phyloP scores from a whole-genome alignment of 257 asterid species.

The Nicotiana sylvestris region DNA sequence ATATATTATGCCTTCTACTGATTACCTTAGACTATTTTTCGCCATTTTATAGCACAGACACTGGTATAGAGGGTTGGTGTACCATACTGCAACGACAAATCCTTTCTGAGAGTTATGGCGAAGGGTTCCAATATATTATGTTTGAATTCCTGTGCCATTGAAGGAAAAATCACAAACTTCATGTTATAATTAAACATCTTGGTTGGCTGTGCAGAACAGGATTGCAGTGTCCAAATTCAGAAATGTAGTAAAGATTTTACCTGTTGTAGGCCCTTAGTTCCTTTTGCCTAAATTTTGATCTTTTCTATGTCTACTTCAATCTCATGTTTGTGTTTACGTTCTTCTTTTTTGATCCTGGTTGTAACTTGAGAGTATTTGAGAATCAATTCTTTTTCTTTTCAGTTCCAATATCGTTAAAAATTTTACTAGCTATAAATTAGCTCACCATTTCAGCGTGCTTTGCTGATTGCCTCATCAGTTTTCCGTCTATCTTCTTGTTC shows the following conservation, averaged over 20 bases:
- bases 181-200: not conserved
- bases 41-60: not conserved
- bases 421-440: not conserved
- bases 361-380: not conserved
- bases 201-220: not conserved
- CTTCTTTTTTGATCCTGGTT: not conserved
- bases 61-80: not conserved
- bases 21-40: not conserved
- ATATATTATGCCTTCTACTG: not conserved
- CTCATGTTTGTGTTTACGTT: not conserved
- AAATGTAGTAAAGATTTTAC: not conserved
- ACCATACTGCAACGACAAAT: not conserved
- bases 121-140: not conserved
- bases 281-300: not conserved
- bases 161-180: not conserved
- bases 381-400: not conserved
- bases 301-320: not conserved
- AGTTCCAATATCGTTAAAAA: not conserved
- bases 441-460: not conserved
- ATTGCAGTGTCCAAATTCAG: not conserved
- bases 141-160: not conserved
- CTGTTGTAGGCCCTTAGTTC: not conserved
- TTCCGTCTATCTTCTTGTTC: not conserved
- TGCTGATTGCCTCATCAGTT: not conserved
- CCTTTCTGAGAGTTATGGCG: not conserved